Evolutionary conservation across 371 early-diverging fungal species (phyloP).

Genomic region (Mortierella sp.): DNA sequence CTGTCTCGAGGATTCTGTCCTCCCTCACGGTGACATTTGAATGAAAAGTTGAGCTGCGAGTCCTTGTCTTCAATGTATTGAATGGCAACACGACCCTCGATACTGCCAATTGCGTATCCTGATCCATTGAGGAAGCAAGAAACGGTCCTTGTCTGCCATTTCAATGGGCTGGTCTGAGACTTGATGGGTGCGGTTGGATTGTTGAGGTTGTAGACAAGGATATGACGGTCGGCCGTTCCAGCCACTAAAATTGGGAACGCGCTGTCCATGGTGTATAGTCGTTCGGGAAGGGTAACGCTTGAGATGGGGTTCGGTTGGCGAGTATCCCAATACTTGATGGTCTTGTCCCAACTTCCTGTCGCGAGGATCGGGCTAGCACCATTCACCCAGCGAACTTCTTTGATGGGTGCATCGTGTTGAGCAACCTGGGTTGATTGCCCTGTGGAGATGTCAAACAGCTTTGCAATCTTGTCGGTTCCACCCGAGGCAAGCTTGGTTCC

Average conservation of each 20-base stretch:
- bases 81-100: conserved; percentile 94
- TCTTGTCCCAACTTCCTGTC: conserved; percentile 93
- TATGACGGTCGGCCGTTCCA: conserved; percentile 79
- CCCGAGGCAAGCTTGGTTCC: conserved; percentile 87
- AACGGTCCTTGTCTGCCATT: conserved; percentile 79
- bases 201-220: conserved; percentile 77
- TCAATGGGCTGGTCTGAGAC: conserved; percentile 70
- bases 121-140: conserved; percentile 77
- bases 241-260: conserved; percentile 76
- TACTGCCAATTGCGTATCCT: conserved; percentile 92
- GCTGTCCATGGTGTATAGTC: conserved; percentile 88
- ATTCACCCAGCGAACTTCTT: conserved; percentile 71
- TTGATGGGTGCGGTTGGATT: conserved; percentile 80
- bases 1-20: conserved; percentile 56
- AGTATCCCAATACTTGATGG: conserved; percentile 89
- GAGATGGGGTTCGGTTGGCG: conserved; percentile 72
- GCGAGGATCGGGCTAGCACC: conserved; percentile 69
- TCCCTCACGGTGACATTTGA: conserved; percentile 94
- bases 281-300: conserved; percentile 76
- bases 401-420: conserved; percentile 78
- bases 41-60: conserved; percentile 81
- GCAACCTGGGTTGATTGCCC: conserved; percentile 73
- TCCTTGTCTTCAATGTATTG: conserved; percentile 91
- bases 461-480: conserved; percentile 78
- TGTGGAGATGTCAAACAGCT: conserved; percentile 72